Evolutionary conservation across 305 asterid species (phyloP).

Genomic region (Ajuga reptans): DNA sequence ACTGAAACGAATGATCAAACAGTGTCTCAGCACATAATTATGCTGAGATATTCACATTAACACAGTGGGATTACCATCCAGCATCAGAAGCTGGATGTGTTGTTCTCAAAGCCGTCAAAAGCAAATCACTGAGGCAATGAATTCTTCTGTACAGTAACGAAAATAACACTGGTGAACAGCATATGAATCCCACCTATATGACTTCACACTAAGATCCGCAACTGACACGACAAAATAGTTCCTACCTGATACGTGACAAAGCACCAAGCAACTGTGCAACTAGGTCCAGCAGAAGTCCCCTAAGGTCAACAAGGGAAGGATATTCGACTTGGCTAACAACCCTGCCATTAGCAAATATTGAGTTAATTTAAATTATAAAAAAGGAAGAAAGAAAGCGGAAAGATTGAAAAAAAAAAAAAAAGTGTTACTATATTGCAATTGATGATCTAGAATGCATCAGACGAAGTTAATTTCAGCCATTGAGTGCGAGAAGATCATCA

Average conservation of each 20-base stretch:
- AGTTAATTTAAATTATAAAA: background rate
- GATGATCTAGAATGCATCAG: constrained; percentile 15
- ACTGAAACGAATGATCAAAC: background rate
- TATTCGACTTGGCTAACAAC: constrained; percentile 97
- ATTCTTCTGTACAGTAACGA: background rate
- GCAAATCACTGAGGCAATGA: constrained; percentile 1
- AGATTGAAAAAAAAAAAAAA: background rate
- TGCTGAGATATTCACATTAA: background rate
- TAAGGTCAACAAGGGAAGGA: constrained; percentile 96
- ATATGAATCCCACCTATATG: background rate
- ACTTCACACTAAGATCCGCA: constrained; percentile 6
- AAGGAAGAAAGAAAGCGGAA: too few relatives aligned
- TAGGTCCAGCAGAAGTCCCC: constrained; percentile 96
- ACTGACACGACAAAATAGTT: constrained; percentile 6
- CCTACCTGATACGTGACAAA: constrained; percentile 86
- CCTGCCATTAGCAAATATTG: constrained; percentile 41
- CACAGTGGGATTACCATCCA: constrained; percentile 8
- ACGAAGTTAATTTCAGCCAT: background rate
- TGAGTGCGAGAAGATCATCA: constrained; percentile 1
- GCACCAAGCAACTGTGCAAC: constrained; percentile 99
- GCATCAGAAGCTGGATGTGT: constrained; percentile 10
- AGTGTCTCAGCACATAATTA: background rate
- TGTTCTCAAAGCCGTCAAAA: background rate
- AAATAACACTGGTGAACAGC: background rate
- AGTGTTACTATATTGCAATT: background rate